Evolutionary conservation across 345 rosid genomes (phyloP), one percentile per base, ranked within the genome.

Genomic region (Mangifera indica): DNA sequence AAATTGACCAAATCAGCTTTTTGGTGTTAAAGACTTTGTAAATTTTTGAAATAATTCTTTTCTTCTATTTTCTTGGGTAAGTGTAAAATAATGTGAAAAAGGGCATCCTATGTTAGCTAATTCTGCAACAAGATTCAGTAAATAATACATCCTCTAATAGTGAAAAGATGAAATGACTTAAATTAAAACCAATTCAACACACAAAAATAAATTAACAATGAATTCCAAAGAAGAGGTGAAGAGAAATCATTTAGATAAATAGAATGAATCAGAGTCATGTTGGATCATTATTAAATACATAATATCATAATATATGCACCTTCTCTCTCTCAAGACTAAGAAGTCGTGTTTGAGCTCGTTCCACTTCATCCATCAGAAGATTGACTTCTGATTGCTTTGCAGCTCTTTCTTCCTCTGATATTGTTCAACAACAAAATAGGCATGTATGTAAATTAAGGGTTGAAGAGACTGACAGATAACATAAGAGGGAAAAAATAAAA

Each of bases 341-440:
- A 77, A 95, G 94, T 13, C 97, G 91, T 25, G 96, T 89, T 82
- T 95, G 99, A 76, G 99, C 98, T 77, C 96, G 87, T 81, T 95
- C 99, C 66, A 95, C 97, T 89, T 95, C 99, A 87, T 95, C 98
- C 97, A 95, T 92, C 79, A 95, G 80, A 77, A 95, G 89, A 80
- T 77, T 85, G 84, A 95, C 83, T 84, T 95, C 98, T 61, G 99
- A 91, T 67, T 95, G 98, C 84, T 95, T 95, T 56, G 93, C 86
- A 18, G 97, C 99, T 29, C 81, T 81, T 62, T 95, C 98, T 87
- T 91, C 99, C 53, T 95, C 99, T 95, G 89, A 72, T 71, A 60
- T 75, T 79, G 49, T 68, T 66, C 54, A 69, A 64, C 24, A 46
- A 54, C 60, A 66, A 1, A 63, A 64, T 44, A 78, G 60, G 67